Base-by-base conservation (phyloP, 2,329 filamentous ascomycete genomes). In the Phialemoniopsis sp. region DNA sequence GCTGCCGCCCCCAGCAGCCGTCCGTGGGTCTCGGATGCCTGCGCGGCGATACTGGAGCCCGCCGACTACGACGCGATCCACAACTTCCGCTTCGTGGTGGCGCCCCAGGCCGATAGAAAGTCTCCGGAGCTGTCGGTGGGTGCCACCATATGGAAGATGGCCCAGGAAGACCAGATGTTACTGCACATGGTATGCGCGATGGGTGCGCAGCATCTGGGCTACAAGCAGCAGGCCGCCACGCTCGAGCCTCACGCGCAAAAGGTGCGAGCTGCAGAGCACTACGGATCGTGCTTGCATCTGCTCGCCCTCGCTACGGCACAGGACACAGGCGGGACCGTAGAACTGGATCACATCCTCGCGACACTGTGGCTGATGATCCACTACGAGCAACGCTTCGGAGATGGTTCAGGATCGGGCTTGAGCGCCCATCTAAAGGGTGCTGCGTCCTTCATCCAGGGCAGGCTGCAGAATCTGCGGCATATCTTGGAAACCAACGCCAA, bases 371-470 rank as follows among this genome's bases (percentile, higher is more conserved):
- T 64, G 9, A 62, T 64, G 58, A 50, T 64, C 2, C 32, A 59
- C 3, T 64, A 63, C 29, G 60, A 64, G 45, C 60, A 64, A 39
- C 60, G 60, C 28, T 61, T 56, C 29, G 60, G 60, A n/a, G 60
- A 64, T 13, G 49, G 58, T 15, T 49, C 45, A 8, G 57, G 58
- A 2, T 44, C 58, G 28, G 39, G 50, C 3, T 26, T 26, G 21
- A 26, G 21, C 10, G 57, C 59, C 15, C 60, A 64, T 36, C 49
- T 63, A 4, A 50, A 48, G 14, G 60, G 59, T 1, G 53, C 58
- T 4, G 50, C 58, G 4, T 46, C 56, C 26, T 47, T 63, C 15
- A 36, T 63, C 14, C 48, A 54, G 32, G 48, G 57, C 16, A 49
- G 51, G 12, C 54, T 48, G 10, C 41, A 44, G 26, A 17, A 37